Evolutionary conservation across 2,329 filamentous ascomycete species (phyloP).

Genomic region (Rutstroemia sydowiana): DNA sequence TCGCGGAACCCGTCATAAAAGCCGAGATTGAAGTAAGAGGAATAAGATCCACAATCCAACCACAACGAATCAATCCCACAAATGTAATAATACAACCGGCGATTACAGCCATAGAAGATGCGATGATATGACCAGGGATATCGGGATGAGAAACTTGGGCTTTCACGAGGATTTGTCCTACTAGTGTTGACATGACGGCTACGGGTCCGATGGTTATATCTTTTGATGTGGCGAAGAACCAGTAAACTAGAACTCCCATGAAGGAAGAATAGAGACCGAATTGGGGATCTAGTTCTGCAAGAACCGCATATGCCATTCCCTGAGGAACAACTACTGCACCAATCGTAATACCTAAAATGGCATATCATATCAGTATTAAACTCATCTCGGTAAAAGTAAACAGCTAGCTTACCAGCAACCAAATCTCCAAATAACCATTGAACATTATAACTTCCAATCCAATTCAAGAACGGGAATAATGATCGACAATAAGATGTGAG

Average conservation of each 20-base stretch:
- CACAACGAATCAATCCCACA: slow-evolving; percentile 71
- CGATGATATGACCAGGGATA: slow-evolving; percentile 58
- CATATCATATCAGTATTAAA: neutral
- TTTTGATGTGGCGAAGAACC: slow-evolving; percentile 97
- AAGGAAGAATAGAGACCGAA: slow-evolving; percentile 94
- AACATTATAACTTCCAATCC: slow-evolving; percentile 82
- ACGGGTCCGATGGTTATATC: slow-evolving; percentile 98
- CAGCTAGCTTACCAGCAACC: slow-evolving; percentile 67
- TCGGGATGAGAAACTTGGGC: slow-evolving; percentile 51
- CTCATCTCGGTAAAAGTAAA: no score
- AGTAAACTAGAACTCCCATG: slow-evolving; percentile 90
- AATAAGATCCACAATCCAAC: slow-evolving; percentile 91
- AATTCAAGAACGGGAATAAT: slow-evolving; percentile 82
- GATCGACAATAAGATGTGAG: slow-evolving; percentile 55
- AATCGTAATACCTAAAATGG: slow-evolving; percentile 65
- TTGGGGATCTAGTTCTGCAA: slow-evolving; percentile 72
- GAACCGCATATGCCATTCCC: slow-evolving; percentile 86
- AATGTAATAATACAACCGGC: slow-evolving; percentile 68
- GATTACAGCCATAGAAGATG: slow-evolving; percentile 71
- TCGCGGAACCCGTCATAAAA: slow-evolving; percentile 93
- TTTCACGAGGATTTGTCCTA: slow-evolving; percentile 70
- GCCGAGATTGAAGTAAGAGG: slow-evolving; percentile 83
- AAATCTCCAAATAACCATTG: slow-evolving; percentile 87
- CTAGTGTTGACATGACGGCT: slow-evolving; percentile 88
- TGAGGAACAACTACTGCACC: slow-evolving; percentile 83